Conservation (phyloP, 306 rosid species). For the Potentilla sterilis region DNA sequence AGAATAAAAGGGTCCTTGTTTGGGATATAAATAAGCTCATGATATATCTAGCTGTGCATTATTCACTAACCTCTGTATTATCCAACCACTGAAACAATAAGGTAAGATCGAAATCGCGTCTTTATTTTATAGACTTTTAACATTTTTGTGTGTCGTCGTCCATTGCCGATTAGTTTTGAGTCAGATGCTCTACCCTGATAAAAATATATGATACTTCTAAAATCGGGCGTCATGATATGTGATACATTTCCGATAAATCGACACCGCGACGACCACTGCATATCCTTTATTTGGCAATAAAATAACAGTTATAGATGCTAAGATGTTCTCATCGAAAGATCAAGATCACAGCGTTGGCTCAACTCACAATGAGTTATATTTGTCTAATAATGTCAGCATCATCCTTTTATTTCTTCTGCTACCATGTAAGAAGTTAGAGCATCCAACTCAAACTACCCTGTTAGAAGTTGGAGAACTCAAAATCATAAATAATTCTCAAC, state of each 20-base stretch:
- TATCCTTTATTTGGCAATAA: not conserved
- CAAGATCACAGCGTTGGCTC: not conserved
- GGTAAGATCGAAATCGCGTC: not conserved
- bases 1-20: not conserved
- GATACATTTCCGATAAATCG: not conserved
- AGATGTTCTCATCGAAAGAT: not conserved
- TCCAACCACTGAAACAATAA: not conserved
- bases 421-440: not conserved
- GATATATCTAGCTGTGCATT: not conserved
- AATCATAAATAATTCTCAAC: not conserved
- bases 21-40: not conserved
- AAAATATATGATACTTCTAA: no score
- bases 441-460: not conserved
- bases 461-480: not conserved
- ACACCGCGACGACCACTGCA: not conserved
- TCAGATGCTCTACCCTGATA: no score
- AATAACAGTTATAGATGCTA: not conserved
- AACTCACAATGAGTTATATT: not conserved
- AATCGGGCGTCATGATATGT: no score
- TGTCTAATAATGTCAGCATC: not conserved
- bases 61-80: not conserved
- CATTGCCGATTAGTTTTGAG: no score
- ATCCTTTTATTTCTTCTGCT: not conserved
- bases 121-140: no score
- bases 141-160: no score